Percentiles rank a stretch among this genome's conserved stretches.
These are phyloP conservation scores for Skeletonema potamos DNA, from an alignment of 108 stramenopile genomes.

Conservation along the genomic window DNA sequence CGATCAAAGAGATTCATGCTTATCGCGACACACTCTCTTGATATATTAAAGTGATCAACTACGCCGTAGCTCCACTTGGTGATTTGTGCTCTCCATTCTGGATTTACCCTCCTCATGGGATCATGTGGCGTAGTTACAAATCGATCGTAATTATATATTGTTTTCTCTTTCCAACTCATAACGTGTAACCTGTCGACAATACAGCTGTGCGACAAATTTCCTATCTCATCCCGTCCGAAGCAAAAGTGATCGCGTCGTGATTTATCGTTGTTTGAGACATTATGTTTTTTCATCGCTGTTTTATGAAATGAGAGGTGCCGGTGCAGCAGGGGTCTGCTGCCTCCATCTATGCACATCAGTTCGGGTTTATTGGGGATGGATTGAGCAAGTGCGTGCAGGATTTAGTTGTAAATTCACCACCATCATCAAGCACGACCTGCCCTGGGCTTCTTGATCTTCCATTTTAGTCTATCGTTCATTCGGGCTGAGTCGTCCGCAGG, in stretches of 20 bases:
- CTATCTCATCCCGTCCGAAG: neutral
- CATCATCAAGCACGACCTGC: too few species aligned
- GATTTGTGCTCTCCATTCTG: constrained; percentile 65
- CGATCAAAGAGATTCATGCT: constrained; percentile 70
- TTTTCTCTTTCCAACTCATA: neutral
- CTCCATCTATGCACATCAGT: neutral
- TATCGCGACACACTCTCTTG: constrained; percentile 56
- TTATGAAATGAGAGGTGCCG: neutral
- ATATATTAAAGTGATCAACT: constrained; percentile 65
- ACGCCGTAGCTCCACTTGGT: constrained; percentile 69
- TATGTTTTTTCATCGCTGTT: neutral
- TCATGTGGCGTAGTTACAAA: neutral
- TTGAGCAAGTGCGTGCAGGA: neutral
- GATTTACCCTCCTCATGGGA: constrained; percentile 24
- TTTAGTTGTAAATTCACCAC: too few species aligned
- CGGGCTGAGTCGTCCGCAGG: too few species aligned
- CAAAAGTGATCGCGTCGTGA: neutral
- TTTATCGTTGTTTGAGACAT: neutral
- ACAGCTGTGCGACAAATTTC: neutral
- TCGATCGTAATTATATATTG: neutral
- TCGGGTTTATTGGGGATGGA: neutral
- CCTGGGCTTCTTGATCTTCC: neutral
- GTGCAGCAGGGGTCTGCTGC: neutral
- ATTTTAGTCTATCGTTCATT: too few species aligned
- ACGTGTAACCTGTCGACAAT: neutral